Evolutionary conservation across 164 flowering plant genomes (phyloP).

Genomic region (Stephania cephalantha): DNA sequence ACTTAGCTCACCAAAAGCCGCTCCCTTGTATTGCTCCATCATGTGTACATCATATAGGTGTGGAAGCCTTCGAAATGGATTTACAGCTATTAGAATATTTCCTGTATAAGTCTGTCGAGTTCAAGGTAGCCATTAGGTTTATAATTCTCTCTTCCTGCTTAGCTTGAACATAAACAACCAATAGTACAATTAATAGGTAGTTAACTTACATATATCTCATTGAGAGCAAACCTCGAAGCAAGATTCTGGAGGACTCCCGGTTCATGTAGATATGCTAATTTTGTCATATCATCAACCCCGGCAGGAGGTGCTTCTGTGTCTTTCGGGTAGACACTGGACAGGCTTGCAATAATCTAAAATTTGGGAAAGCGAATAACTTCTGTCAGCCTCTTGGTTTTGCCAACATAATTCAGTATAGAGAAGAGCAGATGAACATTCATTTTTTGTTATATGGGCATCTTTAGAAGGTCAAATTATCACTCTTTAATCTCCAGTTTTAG

Average conservation of each 20-base stretch:
- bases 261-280: slow-evolving; percentile 78
- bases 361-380: neutral
- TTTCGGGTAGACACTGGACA: slow-evolving; percentile 65
- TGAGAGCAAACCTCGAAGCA: slow-evolving; percentile 57
- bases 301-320: slow-evolving; percentile 81
- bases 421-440: neutral
- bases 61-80: slow-evolving; percentile 77
- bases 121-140: slow-evolving; percentile 12
- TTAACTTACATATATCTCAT: slow-evolving; percentile 75
- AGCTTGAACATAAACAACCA: neutral
- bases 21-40: slow-evolving; percentile 90
- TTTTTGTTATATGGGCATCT: neutral
- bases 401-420: neutral
- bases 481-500: neutral
- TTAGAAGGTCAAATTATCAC: neutral
- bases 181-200: neutral
- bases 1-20: slow-evolving; percentile 78
- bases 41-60: slow-evolving; percentile 73
- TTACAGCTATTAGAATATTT: slow-evolving; percentile 78
- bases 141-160: neutral
- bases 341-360: slow-evolving; percentile 52
- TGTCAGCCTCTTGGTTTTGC: neutral
- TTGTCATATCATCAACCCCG: slow-evolving; percentile 92
- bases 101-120: slow-evolving; percentile 79
- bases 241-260: slow-evolving; percentile 82